Base-by-base conservation (phyloP, 768 basidiomycete species). In the Coprinellus micaceus region DNA sequence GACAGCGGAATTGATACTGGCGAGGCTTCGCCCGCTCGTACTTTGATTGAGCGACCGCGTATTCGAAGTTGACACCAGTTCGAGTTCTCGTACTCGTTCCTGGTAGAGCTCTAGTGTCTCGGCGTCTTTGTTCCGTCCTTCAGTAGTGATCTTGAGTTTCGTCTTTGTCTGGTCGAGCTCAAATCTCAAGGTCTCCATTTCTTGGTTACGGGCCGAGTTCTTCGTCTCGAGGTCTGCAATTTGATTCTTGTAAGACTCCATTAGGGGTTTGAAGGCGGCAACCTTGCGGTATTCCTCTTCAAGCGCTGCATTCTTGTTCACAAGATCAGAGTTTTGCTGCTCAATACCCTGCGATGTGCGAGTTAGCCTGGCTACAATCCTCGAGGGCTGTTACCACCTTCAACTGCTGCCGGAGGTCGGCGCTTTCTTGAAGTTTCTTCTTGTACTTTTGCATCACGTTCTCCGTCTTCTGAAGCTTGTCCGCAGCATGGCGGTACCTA, bases 361-460 rank as follows among this genome's bases (percentile, higher is more conserved):
- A 2, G 15, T 41, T 36, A 33, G 33, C 36, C 49, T 24, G 54
- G 13, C 47, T 49, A 33, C 26, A n/a, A 1, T 19, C n/a, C 19
- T 19, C 48, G 15, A 12, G 5, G n/a, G 33, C n/a, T 65, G 63
- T 24, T 67, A 62, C 2, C 63, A 88, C 91, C 74, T 90, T 92
- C 65, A 95, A 84, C 56, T 87, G 85, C 59, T 92, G 91, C 25
- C 94, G 84, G 19, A 95, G 76, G 60, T 96, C 92, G 13, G 90
- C 93, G 3, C 89, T 85, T 68, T 98, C 97, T 64, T 98, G 96
- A 1, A 98, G 80, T 72, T 98, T 99, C 80, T 92, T 95, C 76
- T 95, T 96, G 72, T 98, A 95, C 70, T 98, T 99, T 72, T 98
- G 94, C 82, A 97, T 91, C 26, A 97, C 94, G 65, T 95, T 95